Conservation (phyloP, 495 filamentous ascomycete species). For the Physcia stellaris region DNA sequence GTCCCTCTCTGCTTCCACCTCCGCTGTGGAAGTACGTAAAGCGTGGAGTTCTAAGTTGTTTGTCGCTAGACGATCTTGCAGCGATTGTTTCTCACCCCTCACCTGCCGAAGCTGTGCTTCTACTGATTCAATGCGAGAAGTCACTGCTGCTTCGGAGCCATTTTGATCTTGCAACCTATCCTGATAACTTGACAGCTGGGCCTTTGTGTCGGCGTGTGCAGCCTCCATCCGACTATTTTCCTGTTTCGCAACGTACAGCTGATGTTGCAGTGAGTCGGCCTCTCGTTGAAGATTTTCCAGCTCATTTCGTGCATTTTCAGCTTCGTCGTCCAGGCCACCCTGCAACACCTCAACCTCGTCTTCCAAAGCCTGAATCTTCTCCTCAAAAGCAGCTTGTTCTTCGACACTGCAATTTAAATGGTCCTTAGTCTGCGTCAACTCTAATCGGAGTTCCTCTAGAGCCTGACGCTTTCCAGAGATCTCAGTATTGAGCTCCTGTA, state of each 20-base stretch:
- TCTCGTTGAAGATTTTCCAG: constrained; percentile 32
- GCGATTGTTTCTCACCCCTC: constrained; percentile 40
- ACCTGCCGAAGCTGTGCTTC: constrained; percentile 35
- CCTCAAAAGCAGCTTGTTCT: constrained; percentile 45
- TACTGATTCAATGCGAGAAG: constrained; percentile 23
- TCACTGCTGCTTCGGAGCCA: background rate
- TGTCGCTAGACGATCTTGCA: constrained; percentile 49
- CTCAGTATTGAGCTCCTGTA: constrained; percentile 43
- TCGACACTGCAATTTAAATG: constrained; percentile 54
- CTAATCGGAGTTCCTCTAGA: constrained; percentile 39
- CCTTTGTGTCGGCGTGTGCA: constrained; percentile 13
- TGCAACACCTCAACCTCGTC: constrained; percentile 72
- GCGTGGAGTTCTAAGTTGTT: constrained; percentile 47
- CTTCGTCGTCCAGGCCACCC: constrained; percentile 59
- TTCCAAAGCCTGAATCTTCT: constrained; percentile 61
- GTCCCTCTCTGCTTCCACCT: constrained; percentile 48
- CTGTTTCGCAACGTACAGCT: constrained; percentile 26
- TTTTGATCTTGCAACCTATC: constrained; percentile 16
- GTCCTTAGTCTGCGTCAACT: constrained; percentile 49
- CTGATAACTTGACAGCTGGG: constrained; percentile 10
- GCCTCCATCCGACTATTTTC: constrained; percentile 11
- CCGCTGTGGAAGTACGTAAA: constrained; percentile 35
- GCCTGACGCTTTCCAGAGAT: constrained; percentile 37
- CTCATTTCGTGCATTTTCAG: constrained; percentile 46
- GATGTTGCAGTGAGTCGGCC: constrained; percentile 34